Conservation (phyloP, 2,329 filamentous ascomycete species). For the Fusarium nisikadoi region DNA sequence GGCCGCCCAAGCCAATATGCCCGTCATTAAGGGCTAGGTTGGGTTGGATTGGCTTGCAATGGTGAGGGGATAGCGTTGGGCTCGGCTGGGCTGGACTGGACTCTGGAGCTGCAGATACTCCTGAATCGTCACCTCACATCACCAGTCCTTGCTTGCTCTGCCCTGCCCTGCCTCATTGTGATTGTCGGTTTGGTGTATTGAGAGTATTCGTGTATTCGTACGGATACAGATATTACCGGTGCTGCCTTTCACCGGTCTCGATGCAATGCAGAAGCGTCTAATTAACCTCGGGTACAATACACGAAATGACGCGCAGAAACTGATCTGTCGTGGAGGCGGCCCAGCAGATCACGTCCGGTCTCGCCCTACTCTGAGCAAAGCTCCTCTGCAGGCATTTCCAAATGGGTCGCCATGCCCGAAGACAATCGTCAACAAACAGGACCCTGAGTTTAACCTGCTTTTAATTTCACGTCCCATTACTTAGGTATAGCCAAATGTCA, state of each 20-base stretch:
- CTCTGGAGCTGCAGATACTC: constrained; percentile 16
- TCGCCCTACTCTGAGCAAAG: constrained; percentile 1
- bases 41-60: not conserved
- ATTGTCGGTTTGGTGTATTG: not conserved
- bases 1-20: constrained; percentile 35
- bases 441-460: constrained; percentile 32
- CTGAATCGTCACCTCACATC: constrained; percentile 18
- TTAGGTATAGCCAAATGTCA: constrained; percentile 6
- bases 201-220: not conserved
- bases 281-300: constrained; percentile 28
- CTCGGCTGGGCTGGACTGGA: constrained; percentile 4
- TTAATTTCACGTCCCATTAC: constrained; percentile 23
- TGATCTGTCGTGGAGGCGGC: constrained; percentile 26
- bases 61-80: constrained; percentile 16
- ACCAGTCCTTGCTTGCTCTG: not conserved
- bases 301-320: constrained; percentile 29
- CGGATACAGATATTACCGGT: not conserved
- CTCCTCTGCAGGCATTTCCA: constrained; percentile 21
- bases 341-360: constrained; percentile 29
- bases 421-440: constrained; percentile 11
- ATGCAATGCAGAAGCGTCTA: constrained; percentile 6
- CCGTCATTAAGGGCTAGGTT: constrained; percentile 26
- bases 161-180: not conserved
- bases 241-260: constrained; percentile 4
- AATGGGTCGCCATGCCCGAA: constrained; percentile 26